Evolutionary conservation across 148 eudicot species (phyloP).

Genomic region (Silene latifolia): DNA sequence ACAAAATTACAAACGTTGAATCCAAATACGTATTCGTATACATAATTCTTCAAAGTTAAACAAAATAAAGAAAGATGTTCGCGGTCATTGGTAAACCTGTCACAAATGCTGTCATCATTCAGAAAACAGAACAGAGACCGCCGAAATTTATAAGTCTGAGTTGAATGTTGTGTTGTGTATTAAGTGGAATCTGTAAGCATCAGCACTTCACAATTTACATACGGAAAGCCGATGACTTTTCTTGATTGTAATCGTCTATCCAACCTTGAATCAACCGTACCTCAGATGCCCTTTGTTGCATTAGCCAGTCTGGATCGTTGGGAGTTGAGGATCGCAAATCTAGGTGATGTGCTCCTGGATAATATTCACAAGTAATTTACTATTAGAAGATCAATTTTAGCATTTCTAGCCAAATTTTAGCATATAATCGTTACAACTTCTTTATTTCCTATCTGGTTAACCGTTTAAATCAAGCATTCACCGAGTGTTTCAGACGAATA

Average conservation of each 20-base stretch:
- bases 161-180: not conserved
- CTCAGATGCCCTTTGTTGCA: slow-evolving; percentile 65
- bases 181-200: not conserved
- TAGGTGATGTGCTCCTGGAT: slow-evolving; percentile 87
- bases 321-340: slow-evolving; percentile 70
- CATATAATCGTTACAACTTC: no score
- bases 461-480: no score
- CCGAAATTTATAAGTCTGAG: not conserved
- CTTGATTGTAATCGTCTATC: slow-evolving; percentile 46
- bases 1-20: no score
- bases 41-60: not conserved
- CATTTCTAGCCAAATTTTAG: no score
- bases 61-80: not conserved
- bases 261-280: slow-evolving; percentile 61
- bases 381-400: not conserved
- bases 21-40: not conserved
- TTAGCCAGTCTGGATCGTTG: slow-evolving; percentile 81
- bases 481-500: no score
- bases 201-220: slow-evolving; percentile 3
- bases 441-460: no score
- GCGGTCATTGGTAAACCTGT: not conserved
- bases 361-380: not conserved
- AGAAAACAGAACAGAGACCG: not conserved
- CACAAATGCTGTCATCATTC: not conserved
- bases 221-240: slow-evolving; percentile 26